Evolutionary conservation across 2,329 filamentous ascomycete genomes (phyloP).

Genomic region (Fusarium sp.): DNA sequence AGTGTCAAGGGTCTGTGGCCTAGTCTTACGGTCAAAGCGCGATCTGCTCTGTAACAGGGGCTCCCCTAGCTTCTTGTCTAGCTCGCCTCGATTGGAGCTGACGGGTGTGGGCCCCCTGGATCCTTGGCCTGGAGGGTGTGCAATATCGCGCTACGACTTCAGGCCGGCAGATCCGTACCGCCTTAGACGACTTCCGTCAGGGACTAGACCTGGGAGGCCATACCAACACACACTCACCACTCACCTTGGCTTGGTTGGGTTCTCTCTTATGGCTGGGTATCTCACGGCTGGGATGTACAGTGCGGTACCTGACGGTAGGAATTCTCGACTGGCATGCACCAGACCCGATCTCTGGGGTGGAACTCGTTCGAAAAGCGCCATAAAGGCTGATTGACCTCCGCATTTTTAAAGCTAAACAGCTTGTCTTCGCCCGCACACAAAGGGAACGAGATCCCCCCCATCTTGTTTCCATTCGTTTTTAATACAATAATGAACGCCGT

Average conservation of each 20-base stretch:
- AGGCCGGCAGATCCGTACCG: slow-evolving; percentile 43
- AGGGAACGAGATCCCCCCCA: slow-evolving; percentile 16
- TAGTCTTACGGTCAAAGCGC: slow-evolving; percentile 33
- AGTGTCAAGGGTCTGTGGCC: neutral
- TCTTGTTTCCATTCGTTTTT: neutral
- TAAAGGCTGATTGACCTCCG: slow-evolving; percentile 43
- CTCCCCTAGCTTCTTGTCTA: neutral
- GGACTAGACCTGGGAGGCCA: neutral
- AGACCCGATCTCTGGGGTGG: slow-evolving; percentile 1
- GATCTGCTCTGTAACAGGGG: slow-evolving; percentile 7
- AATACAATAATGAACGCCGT: slow-evolving; percentile 42
- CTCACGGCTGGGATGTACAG: neutral
- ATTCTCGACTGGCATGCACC: slow-evolving; percentile 13
- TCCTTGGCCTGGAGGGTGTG: slow-evolving; percentile 24
- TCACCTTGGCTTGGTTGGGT: too few relatives aligned
- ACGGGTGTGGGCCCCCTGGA: slow-evolving; percentile 19
- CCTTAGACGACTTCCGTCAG: slow-evolving; percentile 34
- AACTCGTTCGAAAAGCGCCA: slow-evolving; percentile 31
- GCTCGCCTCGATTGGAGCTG: slow-evolving; percentile 9
- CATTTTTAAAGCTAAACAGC: slow-evolving; percentile 1
- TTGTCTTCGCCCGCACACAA: neutral
- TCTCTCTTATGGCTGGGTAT: neutral
- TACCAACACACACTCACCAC: neutral
- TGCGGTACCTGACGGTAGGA: slow-evolving; percentile 21
- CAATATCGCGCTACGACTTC: neutral